Evolutionary conservation across 345 rosid genomes (phyloP).

Genomic region (Eucalyptus cloeziana): DNA sequence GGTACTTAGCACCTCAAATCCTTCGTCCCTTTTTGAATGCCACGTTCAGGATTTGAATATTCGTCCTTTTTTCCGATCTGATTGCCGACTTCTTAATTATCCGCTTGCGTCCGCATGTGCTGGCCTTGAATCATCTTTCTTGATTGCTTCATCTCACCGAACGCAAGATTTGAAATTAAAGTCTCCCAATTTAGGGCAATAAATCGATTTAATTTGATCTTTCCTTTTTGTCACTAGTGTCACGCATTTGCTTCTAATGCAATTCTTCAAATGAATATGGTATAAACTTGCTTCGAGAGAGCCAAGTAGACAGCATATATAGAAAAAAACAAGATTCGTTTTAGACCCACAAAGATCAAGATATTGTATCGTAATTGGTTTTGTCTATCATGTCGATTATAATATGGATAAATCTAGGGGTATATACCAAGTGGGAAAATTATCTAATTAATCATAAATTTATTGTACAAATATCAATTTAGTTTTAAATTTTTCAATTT

Average conservation of each 20-base stretch:
- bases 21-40: background rate
- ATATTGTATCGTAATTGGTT: background rate
- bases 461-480: fast-evolving
- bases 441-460: background rate
- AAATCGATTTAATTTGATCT: background rate
- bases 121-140: background rate
- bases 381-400: background rate
- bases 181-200: background rate
- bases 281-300: background rate
- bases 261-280: background rate
- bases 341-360: background rate
- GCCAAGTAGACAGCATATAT: background rate
- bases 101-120: background rate
- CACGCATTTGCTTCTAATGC: background rate
- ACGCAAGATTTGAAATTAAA: background rate
- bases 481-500: background rate
- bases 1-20: background rate
- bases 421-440: fast-evolving
- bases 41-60: background rate
- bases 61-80: background rate
- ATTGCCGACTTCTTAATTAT: background rate
- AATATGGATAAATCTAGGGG: background rate
- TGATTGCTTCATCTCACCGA: slow-evolving; percentile 3
- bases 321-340: background rate
- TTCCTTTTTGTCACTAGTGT: background rate